Base-by-base conservation (phyloP, 1,284 basidiomycete species). In the Tetrapyrgos nigripes region DNA sequence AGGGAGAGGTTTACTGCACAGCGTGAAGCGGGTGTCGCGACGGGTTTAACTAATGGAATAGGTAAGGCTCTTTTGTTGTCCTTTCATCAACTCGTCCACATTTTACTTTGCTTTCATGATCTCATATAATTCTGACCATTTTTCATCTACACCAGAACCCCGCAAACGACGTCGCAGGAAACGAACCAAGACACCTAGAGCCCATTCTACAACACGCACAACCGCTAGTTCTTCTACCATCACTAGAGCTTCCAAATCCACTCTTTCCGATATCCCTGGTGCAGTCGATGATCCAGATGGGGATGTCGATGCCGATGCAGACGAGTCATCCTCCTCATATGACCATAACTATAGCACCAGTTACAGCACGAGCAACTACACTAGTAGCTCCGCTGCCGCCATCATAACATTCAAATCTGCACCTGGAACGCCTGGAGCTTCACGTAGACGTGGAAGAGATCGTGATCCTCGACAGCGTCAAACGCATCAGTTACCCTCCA, bases 121-220 rank as follows among this genome's bases (percentile, higher is more conserved):
- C 19, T n/a, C 17, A 40, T 40, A 17, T 40, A 40, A 5, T 11
- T 40, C 64, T 51, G 64, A 62, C 37, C 72, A 66, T 19, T 78
- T 77, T 37, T 33, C 50, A 29, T 21, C 33, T 29, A 26, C 23
- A 10, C 62, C 68, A 57, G 78, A 79, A 37, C 70, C 76, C 13
- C 79, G 80, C 51, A 79, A 79, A 21, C 85, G 79, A 68, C 82
- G 84, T 45, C 75, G 84, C 58, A 72, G 80, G 62, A 84, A 83
- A 72, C 66, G 73, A 52, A 68, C 67, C 19, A 78, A 76, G 61
- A 73, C 66, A 26, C 66, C 62, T 68, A 53, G 65, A 63, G 64
- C 66, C 54, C 51, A 69, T 62, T 59, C 64, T 52, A 49, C 60
- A 55, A 58, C 59, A 14, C 62, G 44, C 58, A 65, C 23, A 60